These are phyloP conservation scores for Picea mariana DNA, from an alignment of 83 land plant species.

Conservation along the genomic window DNA sequence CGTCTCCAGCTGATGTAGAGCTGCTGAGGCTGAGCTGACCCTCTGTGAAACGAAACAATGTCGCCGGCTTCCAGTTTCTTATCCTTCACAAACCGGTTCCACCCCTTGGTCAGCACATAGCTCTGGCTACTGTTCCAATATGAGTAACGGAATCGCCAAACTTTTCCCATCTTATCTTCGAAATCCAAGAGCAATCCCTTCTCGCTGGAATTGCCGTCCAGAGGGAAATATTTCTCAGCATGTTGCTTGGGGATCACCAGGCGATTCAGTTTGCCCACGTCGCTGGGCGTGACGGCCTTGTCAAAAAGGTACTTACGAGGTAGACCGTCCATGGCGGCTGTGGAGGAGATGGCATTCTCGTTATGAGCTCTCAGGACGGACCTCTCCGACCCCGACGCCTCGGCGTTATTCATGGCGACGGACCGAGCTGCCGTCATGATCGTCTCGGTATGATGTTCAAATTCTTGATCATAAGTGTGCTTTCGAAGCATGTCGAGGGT, in stretches of 20 bases:
- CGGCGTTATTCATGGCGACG: background rate
- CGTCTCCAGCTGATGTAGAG: too few species aligned
- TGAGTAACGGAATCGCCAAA: slow-evolving; percentile 25
- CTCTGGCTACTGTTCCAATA: too few species aligned
- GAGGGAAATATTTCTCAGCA: slow-evolving; percentile 41
- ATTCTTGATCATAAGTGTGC: slow-evolving; percentile 64
- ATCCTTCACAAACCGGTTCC: too few species aligned
- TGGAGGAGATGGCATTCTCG: too few species aligned
- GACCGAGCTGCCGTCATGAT: background rate
- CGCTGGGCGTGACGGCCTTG: too few species aligned
- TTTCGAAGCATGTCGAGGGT: slow-evolving; percentile 76
- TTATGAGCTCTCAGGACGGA: too few species aligned
- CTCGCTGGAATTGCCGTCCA: background rate
- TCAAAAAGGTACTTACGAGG: background rate
- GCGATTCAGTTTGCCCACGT: too few species aligned
- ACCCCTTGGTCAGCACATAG: too few species aligned
- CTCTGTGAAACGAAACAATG: slow-evolving; percentile 37
- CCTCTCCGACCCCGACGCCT: background rate
- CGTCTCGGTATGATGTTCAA: slow-evolving; percentile 19
- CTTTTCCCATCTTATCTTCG: slow-evolving; percentile 48
- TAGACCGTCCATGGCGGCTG: background rate
- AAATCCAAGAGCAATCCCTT: slow-evolving; percentile 19
- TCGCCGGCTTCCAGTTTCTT: background rate
- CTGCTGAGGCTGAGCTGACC: slow-evolving; percentile 25
- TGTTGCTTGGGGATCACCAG: slow-evolving; percentile 43